These are phyloP conservation scores for Diaporthe sp. DNA, from an alignment of 2,329 filamentous ascomycete genomes.

Conservation along the genomic window DNA sequence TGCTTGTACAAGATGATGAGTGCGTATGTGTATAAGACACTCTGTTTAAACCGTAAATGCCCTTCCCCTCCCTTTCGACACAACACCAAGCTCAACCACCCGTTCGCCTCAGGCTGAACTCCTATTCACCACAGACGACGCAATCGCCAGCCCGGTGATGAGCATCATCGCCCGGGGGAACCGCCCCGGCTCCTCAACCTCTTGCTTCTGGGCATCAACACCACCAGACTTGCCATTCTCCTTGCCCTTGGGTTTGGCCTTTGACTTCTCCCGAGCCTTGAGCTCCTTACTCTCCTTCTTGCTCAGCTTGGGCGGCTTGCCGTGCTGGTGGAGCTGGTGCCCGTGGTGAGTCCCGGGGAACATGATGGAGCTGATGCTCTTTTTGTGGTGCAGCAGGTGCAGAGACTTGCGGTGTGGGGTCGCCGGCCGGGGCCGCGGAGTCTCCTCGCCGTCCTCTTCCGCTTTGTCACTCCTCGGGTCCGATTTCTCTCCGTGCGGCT, in stretches of 20 bases:
- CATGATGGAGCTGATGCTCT: conserved; percentile 32
- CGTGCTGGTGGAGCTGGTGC: conserved; percentile 6
- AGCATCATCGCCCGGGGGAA: conserved; percentile 47
- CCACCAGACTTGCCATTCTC: not conserved
- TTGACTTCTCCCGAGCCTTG: conserved; percentile 7
- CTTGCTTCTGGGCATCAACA: not conserved
- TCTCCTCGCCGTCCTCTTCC: not conserved
- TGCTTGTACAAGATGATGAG: not conserved
- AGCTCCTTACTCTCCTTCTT: conserved; percentile 35
- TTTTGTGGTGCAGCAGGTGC: conserved; percentile 35
- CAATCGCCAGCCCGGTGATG: conserved; percentile 46
- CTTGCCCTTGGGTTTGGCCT: conserved; percentile 5
- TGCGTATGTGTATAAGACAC: not conserved
- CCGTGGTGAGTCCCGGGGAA: conserved; percentile 7
- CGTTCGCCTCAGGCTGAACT: not conserved
- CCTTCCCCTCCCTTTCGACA: not conserved
- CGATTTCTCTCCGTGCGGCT: not conserved
- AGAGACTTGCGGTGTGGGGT: conserved; percentile 27
- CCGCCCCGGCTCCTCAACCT: conserved; percentile 7
- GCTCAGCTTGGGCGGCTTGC: conserved; percentile 30
- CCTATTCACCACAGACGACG: conserved; percentile 43
- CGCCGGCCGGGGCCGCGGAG: not conserved
- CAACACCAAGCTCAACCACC: not conserved
- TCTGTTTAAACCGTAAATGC: not conserved
- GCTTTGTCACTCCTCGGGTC: not conserved